Percentiles rank a stretch among this genome's conserved stretches.
Conservation (phyloP, 164 flowering plant species). For the Nymphaea colorata region DNA sequence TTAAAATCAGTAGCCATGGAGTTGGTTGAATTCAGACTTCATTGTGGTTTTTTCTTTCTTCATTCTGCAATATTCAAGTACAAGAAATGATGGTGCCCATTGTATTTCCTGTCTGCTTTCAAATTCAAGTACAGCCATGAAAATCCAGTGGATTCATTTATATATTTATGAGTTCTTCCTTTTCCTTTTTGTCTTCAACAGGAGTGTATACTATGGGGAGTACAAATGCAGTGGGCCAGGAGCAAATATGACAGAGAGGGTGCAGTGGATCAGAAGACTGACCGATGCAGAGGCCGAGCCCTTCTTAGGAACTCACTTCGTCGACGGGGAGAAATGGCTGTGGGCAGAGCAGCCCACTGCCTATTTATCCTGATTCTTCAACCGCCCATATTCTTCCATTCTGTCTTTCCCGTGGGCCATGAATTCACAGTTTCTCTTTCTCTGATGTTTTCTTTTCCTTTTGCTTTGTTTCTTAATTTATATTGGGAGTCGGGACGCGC, state of each 20-base stretch:
- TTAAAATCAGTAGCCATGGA: no score
- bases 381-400: no score
- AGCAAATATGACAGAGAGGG: constrained; percentile 44
- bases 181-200: constrained; percentile 6
- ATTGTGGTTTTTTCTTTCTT: no score
- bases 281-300: constrained; percentile 49
- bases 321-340: constrained; percentile 57
- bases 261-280: constrained; percentile 49
- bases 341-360: background rate
- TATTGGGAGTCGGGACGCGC: no score
- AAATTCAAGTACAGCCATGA: no score
- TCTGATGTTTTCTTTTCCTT: no score
- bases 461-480: no score
- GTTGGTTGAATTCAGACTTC: no score
- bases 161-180: background rate
- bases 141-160: background rate
- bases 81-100: background rate
- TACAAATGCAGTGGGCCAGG: constrained; percentile 74
- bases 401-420: no score
- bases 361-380: no score
- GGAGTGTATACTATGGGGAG: constrained; percentile 63
- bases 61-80: background rate
- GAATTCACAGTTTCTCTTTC: no score
- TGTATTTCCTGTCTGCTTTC: background rate
- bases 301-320: constrained; percentile 33